These are phyloP conservation scores for Fusarium pseudoanthophilum DNA, from an alignment of 2,329 filamentous ascomycete genomes.

Conservation along the genomic window DNA sequence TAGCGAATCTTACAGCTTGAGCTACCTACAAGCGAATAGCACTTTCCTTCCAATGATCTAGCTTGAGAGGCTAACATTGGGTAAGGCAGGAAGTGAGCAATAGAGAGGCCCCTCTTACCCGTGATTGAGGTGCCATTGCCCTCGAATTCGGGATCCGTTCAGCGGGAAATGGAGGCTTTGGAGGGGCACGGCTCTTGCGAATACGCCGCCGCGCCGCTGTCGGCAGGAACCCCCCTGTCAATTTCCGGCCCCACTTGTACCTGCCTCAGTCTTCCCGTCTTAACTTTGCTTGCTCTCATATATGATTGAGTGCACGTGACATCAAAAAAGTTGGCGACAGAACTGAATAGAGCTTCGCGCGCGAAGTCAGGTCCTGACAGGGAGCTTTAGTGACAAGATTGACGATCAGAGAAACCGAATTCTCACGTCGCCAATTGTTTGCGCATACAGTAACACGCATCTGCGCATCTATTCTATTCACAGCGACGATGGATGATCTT, in stretches of 20 bases:
- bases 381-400: conserved; percentile 34
- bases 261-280: conserved; percentile 15
- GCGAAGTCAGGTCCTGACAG: conserved; percentile 30
- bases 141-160: conserved; percentile 32
- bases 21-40: conserved; percentile 21
- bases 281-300: background rate
- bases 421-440: conserved; percentile 30
- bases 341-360: conserved; percentile 37
- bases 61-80: conserved; percentile 12
- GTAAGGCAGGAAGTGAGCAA: background rate
- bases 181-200: conserved; percentile 43
- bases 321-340: conserved; percentile 46
- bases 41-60: conserved; percentile 21
- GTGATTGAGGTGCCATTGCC: conserved; percentile 5
- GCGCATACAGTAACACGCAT: conserved; percentile 23
- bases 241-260: conserved; percentile 37
- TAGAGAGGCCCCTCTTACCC: conserved; percentile 24
- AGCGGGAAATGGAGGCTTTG: conserved; percentile 27
- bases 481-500: conserved; percentile 82
- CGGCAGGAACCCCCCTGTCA: conserved; percentile 34
- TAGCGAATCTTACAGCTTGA: background rate
- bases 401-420: conserved; percentile 36
- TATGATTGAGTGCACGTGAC: conserved; percentile 41
- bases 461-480: conserved; percentile 22
- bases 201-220: conserved; percentile 44